A percentile compares a stretch with the other conserved stretches of the same genome.
Conservation (phyloP, 305 asterid genomes). For the Fraxinus angustifolia region DNA sequence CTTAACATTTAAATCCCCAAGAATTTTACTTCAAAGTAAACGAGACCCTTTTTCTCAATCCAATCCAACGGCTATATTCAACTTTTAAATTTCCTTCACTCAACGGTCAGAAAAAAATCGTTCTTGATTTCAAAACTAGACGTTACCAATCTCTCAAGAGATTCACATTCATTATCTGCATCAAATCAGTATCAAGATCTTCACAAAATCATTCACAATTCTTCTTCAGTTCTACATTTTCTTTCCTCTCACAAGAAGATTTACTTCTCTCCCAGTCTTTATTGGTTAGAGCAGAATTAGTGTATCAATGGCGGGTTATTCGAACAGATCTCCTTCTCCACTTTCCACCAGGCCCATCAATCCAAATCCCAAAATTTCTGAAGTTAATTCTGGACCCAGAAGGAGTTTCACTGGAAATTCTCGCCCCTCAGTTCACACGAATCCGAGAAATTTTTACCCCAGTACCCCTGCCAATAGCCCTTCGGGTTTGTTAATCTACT, state of each 20-base stretch:
- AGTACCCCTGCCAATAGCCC: slow-evolving; percentile 80
- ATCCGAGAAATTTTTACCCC: slow-evolving; percentile 48
- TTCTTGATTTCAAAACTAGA: slow-evolving; percentile 42
- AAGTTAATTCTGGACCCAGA: slow-evolving; percentile 38
- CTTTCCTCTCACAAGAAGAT: slow-evolving; percentile 5
- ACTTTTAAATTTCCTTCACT: neutral
- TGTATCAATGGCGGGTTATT: slow-evolving; percentile 50
- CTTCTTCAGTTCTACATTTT: slow-evolving; percentile 20
- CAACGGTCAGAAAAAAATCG: slow-evolving; percentile 48
- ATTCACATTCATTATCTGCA: neutral
- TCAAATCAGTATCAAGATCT: slow-evolving; percentile 28
- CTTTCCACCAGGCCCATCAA: slow-evolving; percentile 41
- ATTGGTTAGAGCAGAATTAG: neutral
- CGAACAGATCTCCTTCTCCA: slow-evolving; percentile 74
- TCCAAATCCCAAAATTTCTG: slow-evolving; percentile 45
- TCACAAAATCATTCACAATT: slow-evolving; percentile 28
- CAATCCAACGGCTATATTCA: slow-evolving; percentile 37
- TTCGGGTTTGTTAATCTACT: slow-evolving; percentile 44
- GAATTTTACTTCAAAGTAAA: neutral
- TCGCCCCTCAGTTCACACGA: slow-evolving; percentile 53
- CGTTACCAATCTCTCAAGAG: slow-evolving; percentile 42
- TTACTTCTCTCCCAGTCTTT: slow-evolving; percentile 26
- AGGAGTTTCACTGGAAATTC: slow-evolving; percentile 54
- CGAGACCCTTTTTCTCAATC: neutral
- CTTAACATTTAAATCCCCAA: neutral